Evolutionary conservation across 257 asterid species (phyloP), one percentile per base, ranked within the genome.

Genomic region (Rehmannia glutinosa): DNA sequence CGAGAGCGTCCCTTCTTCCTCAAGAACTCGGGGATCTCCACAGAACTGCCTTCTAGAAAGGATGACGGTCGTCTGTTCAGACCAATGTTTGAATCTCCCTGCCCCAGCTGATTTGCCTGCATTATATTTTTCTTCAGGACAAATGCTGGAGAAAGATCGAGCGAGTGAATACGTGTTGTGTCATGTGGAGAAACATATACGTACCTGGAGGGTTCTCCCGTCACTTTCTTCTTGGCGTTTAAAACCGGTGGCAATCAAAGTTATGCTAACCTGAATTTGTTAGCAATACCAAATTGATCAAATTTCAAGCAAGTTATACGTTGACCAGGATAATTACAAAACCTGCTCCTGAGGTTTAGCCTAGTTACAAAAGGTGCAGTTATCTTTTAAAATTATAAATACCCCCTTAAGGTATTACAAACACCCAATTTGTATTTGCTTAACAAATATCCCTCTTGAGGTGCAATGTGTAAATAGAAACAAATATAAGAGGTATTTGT

Each of bases 171-270:
- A 61, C 4, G 23, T 16, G 61, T 28, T 25, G 23, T 7, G 35
- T 7, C 32, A 17, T 43, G 17, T 57, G 28, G 39, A 10, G 68
- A 12, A 21, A 46, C 41, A 32, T 59, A 59, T 24, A 7, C 1
- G 42, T 73, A 90, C 99, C 97, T 86, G 99, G 61, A 79, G 77
- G 12, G 78, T 69, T 73, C 86, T 83, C 35, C 87, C 83, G n/a
- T 91, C 97, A 32, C 85, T 83, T 86, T 90, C 99, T 58, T 88
- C 96, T 84, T 88, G 97, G 42, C 99, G 88, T 81, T 94, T 94
- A 64, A 94, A 94, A 45, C 99, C 99, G 54, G 99, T 94, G 75
- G 99, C 97, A n/a, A 94, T 94, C 76, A 94, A 66, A 43, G 99
- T 94, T 70, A 94, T 94, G 78, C 99, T 91, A 28, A 93, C 90